Percentiles rank a stretch among this genome's conserved stretches.
Evolutionary conservation across 768 basidiomycete genomes (phyloP).

Genomic region (Boletellus emodensis): DNA sequence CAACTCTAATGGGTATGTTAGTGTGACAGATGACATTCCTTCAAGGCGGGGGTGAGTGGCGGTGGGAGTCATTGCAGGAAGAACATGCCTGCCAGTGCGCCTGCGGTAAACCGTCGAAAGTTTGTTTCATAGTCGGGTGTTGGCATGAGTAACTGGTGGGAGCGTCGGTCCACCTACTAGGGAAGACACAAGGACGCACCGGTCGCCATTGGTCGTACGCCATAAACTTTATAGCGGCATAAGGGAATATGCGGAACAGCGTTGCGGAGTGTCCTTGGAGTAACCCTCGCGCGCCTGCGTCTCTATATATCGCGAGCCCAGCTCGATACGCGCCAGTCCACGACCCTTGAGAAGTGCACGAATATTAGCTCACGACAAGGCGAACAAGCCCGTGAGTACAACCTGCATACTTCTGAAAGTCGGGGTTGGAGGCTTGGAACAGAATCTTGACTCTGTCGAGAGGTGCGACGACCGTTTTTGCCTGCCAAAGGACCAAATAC

Average conservation of each 20-base stretch:
- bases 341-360: slow-evolving; percentile 50
- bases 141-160: slow-evolving; percentile 75
- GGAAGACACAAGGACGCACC: slow-evolving; percentile 39
- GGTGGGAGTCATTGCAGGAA: background rate
- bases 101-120: slow-evolving; percentile 74
- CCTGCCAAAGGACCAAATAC: slow-evolving; percentile 43
- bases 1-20: slow-evolving; percentile 94
- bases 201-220: slow-evolving; percentile 85
- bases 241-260: slow-evolving; percentile 90
- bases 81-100: slow-evolving; percentile 75
- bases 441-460: slow-evolving; percentile 98
- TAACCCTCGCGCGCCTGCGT: slow-evolving; percentile 71
- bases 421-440: slow-evolving; percentile 94
- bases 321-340: slow-evolving; percentile 85
- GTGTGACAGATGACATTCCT: slow-evolving; percentile 84
- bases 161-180: background rate
- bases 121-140: slow-evolving; percentile 76
- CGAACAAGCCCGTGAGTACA: slow-evolving; percentile 16
- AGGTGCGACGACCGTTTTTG: slow-evolving; percentile 92
- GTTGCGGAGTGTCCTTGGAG: slow-evolving; percentile 97
- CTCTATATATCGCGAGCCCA: slow-evolving; percentile 62
- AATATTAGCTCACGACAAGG: slow-evolving; percentile 16
- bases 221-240: slow-evolving; percentile 97
- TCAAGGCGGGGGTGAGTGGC: background rate
- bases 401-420: slow-evolving; percentile 93